These are phyloP conservation scores for Fraxinus greggii DNA, from an alignment of 305 asterid genomes.

Conservation along the genomic window DNA sequence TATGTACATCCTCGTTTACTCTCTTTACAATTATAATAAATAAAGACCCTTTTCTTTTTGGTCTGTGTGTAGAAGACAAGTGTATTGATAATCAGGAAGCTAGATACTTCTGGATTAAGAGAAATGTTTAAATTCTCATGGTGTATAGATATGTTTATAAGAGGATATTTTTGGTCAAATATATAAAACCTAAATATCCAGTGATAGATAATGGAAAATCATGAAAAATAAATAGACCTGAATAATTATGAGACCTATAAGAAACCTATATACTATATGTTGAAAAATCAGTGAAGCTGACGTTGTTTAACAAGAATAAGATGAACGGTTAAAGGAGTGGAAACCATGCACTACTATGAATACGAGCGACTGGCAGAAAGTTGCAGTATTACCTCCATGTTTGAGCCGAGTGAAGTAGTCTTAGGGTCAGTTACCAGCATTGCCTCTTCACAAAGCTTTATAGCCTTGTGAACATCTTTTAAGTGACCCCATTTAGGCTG, in stretches of 20 bases:
- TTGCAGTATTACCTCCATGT: conserved; percentile 59
- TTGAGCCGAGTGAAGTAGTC: conserved; percentile 71
- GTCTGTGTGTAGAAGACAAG: not conserved
- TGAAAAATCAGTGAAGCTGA: not conserved
- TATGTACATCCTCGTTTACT: not conserved
- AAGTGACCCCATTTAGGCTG: conserved; percentile 98
- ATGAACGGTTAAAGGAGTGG: not conserved
- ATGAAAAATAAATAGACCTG: not conserved
- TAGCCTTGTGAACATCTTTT: conserved; percentile 85
- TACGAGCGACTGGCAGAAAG: not conserved
- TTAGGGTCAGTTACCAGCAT: conserved; percentile 79
- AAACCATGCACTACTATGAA: not conserved
- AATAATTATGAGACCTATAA: not conserved
- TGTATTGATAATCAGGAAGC: not conserved
- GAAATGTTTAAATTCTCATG: not conserved
- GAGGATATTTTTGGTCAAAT: not conserved
- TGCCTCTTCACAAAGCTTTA: conserved; percentile 92
- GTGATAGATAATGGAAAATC: not conserved
- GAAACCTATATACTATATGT: not conserved
- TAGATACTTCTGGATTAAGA: not conserved
- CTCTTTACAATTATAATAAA: not conserved
- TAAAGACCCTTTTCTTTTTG: not conserved
- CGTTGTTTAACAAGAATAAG: not conserved
- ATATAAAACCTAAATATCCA: not conserved
- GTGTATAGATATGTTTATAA: not conserved